Evolutionary conservation across 2,329 filamentous ascomycete genomes (phyloP), one percentile per base, ranked within the genome.

Genomic region (Aspergillus proliferans): DNA sequence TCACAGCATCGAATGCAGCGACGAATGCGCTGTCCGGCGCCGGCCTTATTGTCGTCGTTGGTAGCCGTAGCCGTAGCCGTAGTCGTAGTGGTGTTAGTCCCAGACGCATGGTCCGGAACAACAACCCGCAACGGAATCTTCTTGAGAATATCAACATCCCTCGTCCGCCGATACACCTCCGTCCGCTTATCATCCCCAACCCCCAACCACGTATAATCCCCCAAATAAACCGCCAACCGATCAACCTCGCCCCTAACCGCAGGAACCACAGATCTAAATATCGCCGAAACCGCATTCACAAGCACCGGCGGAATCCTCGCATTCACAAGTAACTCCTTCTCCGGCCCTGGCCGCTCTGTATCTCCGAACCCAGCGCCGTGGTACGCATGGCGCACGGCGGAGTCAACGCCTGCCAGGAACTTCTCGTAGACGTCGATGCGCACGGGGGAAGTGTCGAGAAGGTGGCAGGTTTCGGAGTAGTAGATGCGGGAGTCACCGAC

Each of bases 141-240:
- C 62, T 77, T 75, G 33, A 82, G 67, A 24, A 80, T 74, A 60
- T 83, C 81, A 7, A 77, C 73, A 21, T 85, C 75, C 60, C 83
- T 76, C 26, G 74, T 71, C n/a, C 77, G 75, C 52, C 79, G 80
- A 66, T 85, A 88, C 8, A 77, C 68, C 54, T 82, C 80, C 4
- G 77, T 79, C 15, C 72, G 71, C 12, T 69, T 68, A 51, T 84
- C 81, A 47, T 84, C 78, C 8, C 79, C 76, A 12, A 88, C 73
- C 4, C 86, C 85, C 9, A 93, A 74, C 63, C 87, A 79, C 44
- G 76, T 76, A 48, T 84, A 88, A 62, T 93, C 82, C 44, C 81
- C 80, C 67, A 89, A 86, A 69, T 87, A 87, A 44, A 95, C 75
- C 52, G 78, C 78, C 8, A 84, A 79, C 24, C 82, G 77, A 55